Evolutionary conservation across 164 flowering plant species (phyloP).

Genomic region (Sextonia rubra): DNA sequence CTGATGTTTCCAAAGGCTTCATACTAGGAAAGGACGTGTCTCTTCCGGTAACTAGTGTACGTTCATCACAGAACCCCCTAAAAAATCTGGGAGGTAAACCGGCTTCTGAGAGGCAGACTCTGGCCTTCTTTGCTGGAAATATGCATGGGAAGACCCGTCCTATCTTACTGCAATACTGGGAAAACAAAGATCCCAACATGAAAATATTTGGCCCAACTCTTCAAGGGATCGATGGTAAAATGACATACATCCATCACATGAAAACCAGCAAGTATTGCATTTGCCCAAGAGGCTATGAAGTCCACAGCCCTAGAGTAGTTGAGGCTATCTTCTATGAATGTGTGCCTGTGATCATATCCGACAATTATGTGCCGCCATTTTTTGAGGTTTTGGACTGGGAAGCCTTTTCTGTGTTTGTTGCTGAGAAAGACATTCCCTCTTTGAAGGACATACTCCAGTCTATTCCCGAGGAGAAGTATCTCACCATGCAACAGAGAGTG

Average conservation of each 20-base stretch:
- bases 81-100: slow-evolving; percentile 36
- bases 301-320: slow-evolving; percentile 34
- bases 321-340: slow-evolving; percentile 40
- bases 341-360: slow-evolving; percentile 43
- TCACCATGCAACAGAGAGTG: slow-evolving; percentile 28
- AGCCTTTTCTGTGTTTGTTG: slow-evolving; percentile 30
- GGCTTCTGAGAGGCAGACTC: slow-evolving; percentile 25
- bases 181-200: slow-evolving; percentile 22
- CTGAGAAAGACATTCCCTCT: slow-evolving; percentile 31
- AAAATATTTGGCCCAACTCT: slow-evolving; percentile 35
- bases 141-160: slow-evolving; percentile 43
- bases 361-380: slow-evolving; percentile 45
- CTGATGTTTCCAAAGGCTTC: slow-evolving; percentile 37
- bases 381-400: slow-evolving; percentile 43
- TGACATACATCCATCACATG: slow-evolving; percentile 29
- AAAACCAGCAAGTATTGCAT: slow-evolving; percentile 43
- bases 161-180: slow-evolving; percentile 14
- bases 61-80: slow-evolving; percentile 24
- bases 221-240: slow-evolving; percentile 16
- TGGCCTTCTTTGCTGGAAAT: slow-evolving; percentile 45
- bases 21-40: slow-evolving; percentile 37
- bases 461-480: slow-evolving; percentile 32
- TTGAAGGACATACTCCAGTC: slow-evolving; percentile 32
- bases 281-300: slow-evolving; percentile 38
- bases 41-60: slow-evolving; percentile 32